Percentiles rank a stretch among this genome's conserved stretches.
Conservation (phyloP, 2,329 filamentous ascomycete species). For the Xylaria sp. region DNA sequence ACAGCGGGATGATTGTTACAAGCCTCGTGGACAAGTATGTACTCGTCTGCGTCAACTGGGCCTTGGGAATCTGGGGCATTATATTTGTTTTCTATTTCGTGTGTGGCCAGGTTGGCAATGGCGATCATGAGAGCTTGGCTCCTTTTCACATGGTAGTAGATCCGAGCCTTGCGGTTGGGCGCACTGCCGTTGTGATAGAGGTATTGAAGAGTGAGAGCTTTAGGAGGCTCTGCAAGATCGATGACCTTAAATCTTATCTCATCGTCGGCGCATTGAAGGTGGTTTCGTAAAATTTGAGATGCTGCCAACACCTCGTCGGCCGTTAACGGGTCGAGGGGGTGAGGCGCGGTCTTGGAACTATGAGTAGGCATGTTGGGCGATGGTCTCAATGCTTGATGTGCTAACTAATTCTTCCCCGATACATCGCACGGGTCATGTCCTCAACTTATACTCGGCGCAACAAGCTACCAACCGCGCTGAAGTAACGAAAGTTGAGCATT, state of each 20-base stretch:
- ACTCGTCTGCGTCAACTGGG: constrained; percentile 62
- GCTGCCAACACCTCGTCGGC: background rate
- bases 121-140: background rate
- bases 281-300: background rate
- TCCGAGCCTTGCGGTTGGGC: background rate
- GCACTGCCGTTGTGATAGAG: background rate
- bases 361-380: background rate
- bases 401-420: background rate
- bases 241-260: background rate
- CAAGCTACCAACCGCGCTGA: background rate
- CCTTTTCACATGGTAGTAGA: constrained; percentile 1
- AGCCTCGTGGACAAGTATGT: constrained; percentile 61
- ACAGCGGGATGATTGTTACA: constrained; percentile 62
- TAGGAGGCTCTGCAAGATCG: background rate
- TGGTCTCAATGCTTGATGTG: background rate
- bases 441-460: background rate
- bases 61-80: background rate
- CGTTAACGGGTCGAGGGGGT: background rate
- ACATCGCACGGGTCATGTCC: background rate
- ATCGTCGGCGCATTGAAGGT: background rate
- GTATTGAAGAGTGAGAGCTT: background rate
- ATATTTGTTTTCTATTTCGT: background rate
- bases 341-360: background rate
- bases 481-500: background rate
- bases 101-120: background rate